Evolutionary conservation across 305 asterid species (phyloP).

Genomic region (Fraxinus angustifolia): DNA sequence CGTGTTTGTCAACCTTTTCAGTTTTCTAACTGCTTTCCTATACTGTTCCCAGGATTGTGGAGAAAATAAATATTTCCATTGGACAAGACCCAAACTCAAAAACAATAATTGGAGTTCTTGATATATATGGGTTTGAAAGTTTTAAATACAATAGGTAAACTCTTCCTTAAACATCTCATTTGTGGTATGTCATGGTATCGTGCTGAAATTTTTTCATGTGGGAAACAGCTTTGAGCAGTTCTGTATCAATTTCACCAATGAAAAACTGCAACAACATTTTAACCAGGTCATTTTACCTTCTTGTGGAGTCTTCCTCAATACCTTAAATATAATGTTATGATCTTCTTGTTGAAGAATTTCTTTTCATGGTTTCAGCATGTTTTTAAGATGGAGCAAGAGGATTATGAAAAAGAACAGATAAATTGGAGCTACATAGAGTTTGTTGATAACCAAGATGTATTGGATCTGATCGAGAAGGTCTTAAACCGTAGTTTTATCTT

Average conservation of each 20-base stretch:
- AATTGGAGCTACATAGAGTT: slow-evolving; percentile 97
- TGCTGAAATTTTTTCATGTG: background rate
- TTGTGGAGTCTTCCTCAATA: background rate
- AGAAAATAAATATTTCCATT: slow-evolving; percentile 80
- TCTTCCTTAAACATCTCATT: slow-evolving; percentile 10
- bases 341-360: slow-evolving; percentile 6
- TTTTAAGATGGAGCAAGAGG: slow-evolving; percentile 99
- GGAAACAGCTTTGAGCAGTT: slow-evolving; percentile 54
- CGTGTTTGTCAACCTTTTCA: background rate
- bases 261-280: slow-evolving; percentile 62
- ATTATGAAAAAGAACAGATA: slow-evolving; percentile 80
- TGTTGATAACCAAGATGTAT: slow-evolving; percentile 96
- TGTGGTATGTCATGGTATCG: background rate
- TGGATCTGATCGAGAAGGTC: slow-evolving; percentile 98
- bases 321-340: background rate
- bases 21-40: slow-evolving; percentile 13
- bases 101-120: slow-evolving; percentile 89
- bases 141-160: slow-evolving; percentile 76
- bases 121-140: slow-evolving; percentile 98
- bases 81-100: slow-evolving; percentile 93
- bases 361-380: slow-evolving; percentile 65
- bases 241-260: slow-evolving; percentile 60
- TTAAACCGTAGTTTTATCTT: background rate
- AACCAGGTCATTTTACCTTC: slow-evolving; percentile 40
- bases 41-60: slow-evolving; percentile 71